Evolutionary conservation across 2,329 filamentous ascomycete species (phyloP), one percentile per base, ranked within the genome.

Genomic region (Sporothrix brunneoviolacea): DNA sequence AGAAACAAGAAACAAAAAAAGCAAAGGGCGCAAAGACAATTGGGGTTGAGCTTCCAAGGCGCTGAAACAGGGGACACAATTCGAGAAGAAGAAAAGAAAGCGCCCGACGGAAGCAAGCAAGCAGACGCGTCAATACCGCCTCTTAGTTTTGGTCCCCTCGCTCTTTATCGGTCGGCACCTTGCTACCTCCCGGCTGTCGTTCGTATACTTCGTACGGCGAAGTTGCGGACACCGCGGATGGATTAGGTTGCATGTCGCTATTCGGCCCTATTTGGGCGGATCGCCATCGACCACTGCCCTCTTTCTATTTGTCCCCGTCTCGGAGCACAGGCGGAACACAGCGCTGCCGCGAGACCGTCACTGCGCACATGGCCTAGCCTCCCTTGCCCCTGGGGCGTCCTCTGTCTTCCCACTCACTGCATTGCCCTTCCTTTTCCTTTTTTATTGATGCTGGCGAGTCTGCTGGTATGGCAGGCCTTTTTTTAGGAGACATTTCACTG

Each of bases 201-300:
- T 6, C 24, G 6, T 10, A 28, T 10, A 21, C 36, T 36, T 42
- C 24, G n/a, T 28, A 38, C 51, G 35, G 45, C 32, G 24, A n/a
- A 33, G 51, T 39, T 50, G 38, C 45, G 48, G 45, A 22, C 33
- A 35, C 43, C 37, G 37, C 50, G 51, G 47, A 54, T 54, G 50
- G 43, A 39, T 35, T 42, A 44, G 54, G 52, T 56, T 57, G 57
- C 57, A 56, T 57, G 38, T 42, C 39, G 44, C 54, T 57, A 57
- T 59, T 56, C 54, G 57, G 55, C 53, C 57, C 54, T 57, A 53
- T 58, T 56, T 48, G 42, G 41, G 53, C 53, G 56, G 55, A 57
- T 52, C 54, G 44, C 44, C 50, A 42, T 30, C 5, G 27, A 28
- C 35, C 27, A 19, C 38, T 32, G n/a, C 24, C 52, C 48, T 51